A percentile compares a stretch with the other conserved stretches of the same genome.
Conservation (phyloP, 129 eudicot genomes). For the Ambrosia trifida region DNA sequence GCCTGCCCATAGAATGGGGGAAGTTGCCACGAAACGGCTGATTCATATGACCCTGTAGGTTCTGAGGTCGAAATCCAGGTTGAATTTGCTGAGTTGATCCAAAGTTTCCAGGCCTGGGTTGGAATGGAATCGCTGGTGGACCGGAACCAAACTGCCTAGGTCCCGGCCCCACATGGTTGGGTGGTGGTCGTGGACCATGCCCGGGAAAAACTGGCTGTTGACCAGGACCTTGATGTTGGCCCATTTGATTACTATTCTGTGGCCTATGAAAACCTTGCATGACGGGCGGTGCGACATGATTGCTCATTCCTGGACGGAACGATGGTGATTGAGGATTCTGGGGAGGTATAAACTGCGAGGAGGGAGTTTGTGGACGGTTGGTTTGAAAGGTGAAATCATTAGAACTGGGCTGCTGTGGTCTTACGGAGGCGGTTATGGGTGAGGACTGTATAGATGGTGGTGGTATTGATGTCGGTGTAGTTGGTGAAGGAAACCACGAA, state of each 20-base stretch:
- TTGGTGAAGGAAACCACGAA: conserved; percentile 24
- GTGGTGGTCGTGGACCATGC: conserved; percentile 41
- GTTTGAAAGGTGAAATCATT: conserved; percentile 87
- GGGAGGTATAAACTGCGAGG: conserved; percentile 42
- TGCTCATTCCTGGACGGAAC: conserved; percentile 47
- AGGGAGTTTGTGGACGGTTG: conserved; percentile 50
- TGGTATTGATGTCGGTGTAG: conserved; percentile 36
- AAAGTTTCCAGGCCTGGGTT: conserved; percentile 49
- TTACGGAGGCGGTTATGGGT: conserved; percentile 34
- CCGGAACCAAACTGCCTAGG: conserved; percentile 52
- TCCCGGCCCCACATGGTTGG: conserved; percentile 56
- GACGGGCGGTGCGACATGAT: conserved; percentile 31
- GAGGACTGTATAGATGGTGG: conserved; percentile 40
- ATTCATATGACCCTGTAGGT: conserved; percentile 35
- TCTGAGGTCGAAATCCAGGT: conserved; percentile 46
- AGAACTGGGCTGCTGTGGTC: conserved; percentile 60
- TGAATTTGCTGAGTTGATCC: conserved; percentile 54
- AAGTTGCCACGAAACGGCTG: conserved; percentile 50
- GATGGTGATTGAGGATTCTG: conserved; percentile 50
- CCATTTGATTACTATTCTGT: conserved; percentile 43
- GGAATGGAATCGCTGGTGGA: conserved; percentile 42
- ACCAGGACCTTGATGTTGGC: conserved; percentile 44
- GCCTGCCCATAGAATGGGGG: conserved; percentile 38
- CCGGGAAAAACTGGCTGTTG: conserved; percentile 40
- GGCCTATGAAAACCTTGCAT: conserved; percentile 57